Conservation (phyloP, 1,284 basidiomycete species). For the Exobasidium cylindrosporum region DNA sequence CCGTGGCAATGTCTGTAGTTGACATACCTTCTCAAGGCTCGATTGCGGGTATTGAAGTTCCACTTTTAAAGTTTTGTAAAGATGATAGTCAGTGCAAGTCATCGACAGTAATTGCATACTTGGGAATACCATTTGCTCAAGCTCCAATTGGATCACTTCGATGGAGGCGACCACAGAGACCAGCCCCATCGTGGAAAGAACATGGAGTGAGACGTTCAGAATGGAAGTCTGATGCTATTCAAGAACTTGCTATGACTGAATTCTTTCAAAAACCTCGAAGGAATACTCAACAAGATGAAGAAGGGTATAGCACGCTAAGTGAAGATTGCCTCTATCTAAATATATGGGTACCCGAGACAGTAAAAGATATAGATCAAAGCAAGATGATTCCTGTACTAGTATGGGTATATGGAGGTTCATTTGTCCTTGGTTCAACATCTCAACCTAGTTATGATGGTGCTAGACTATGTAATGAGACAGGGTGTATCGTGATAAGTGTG, state of each 20-base stretch:
- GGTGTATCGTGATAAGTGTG: constrained; percentile 59
- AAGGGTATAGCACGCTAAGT: constrained; percentile 16
- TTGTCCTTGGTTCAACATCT: constrained; percentile 36
- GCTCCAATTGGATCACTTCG: constrained; percentile 63
- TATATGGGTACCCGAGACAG: constrained; percentile 2
- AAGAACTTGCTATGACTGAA: constrained; percentile 27
- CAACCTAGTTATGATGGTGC: constrained; percentile 21
- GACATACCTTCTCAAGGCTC: constrained; percentile 25
- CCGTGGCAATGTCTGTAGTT: constrained; percentile 23
- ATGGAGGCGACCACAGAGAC: constrained; percentile 62
- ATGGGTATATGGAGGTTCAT: constrained; percentile 60
- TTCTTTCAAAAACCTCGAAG: constrained; percentile 24
- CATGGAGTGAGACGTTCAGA: constrained; percentile 4
- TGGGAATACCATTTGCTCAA: constrained; percentile 68
- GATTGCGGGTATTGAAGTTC: constrained; percentile 27
- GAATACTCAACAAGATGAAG: neutral
- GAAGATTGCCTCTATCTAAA: constrained; percentile 16
- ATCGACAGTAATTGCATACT: constrained; percentile 61
- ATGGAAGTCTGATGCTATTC: constrained; percentile 28
- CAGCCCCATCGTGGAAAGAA: constrained; percentile 4
- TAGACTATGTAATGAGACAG: constrained; percentile 26
- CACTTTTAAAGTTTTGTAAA: constrained; percentile 20
- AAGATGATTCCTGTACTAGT: constrained; percentile 62
- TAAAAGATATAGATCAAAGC: neutral
- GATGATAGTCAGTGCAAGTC: neutral